A percentile compares a stretch with the other conserved stretches of the same genome.
These are phyloP conservation scores for Ciborinia camelliae DNA, from an alignment of 2,329 filamentous ascomycete species.

Conservation along the genomic window DNA sequence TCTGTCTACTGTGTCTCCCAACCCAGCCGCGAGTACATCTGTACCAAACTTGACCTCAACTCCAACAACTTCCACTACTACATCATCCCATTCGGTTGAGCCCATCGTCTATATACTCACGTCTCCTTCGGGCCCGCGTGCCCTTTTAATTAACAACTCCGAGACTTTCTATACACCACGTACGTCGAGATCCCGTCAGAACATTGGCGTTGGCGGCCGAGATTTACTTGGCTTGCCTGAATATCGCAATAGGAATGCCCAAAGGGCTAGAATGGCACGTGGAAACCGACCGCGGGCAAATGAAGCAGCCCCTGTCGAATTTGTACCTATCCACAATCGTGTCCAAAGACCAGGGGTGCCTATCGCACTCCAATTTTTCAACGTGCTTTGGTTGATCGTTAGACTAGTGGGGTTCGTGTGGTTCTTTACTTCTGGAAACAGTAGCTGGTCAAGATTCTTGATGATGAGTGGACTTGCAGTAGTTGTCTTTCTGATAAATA, in stretches of 20 bases:
- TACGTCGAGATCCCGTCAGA: constrained; percentile 23
- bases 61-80: constrained; percentile 21
- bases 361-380: constrained; percentile 7
- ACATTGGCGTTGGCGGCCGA: constrained; percentile 1
- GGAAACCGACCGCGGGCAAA: constrained; percentile 22
- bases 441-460: constrained; percentile 58
- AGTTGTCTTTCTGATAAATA: constrained; percentile 57
- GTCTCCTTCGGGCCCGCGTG: constrained; percentile 58
- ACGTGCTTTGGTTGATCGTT: constrained; percentile 56
- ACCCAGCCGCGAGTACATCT: constrained; percentile 14
- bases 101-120: constrained; percentile 59
- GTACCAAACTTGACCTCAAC: constrained; percentile 2
- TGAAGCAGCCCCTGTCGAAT: constrained; percentile 19
- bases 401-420: constrained; percentile 59
- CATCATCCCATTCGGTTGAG: constrained; percentile 31
- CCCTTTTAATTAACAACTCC: constrained; percentile 52
- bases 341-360: constrained; percentile 12
- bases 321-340: constrained; percentile 24
- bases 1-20: not conserved
- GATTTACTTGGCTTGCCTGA: constrained; percentile 28
- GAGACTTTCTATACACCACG: constrained; percentile 53
- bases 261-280: constrained; percentile 24
- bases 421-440: constrained; percentile 59
- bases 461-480: constrained; percentile 53
- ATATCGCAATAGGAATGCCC: constrained; percentile 30